Evolutionary conservation across 2,329 filamentous ascomycete genomes (phyloP), one percentile per base, ranked within the genome.

Genomic region (Colletotrichum sp.): DNA sequence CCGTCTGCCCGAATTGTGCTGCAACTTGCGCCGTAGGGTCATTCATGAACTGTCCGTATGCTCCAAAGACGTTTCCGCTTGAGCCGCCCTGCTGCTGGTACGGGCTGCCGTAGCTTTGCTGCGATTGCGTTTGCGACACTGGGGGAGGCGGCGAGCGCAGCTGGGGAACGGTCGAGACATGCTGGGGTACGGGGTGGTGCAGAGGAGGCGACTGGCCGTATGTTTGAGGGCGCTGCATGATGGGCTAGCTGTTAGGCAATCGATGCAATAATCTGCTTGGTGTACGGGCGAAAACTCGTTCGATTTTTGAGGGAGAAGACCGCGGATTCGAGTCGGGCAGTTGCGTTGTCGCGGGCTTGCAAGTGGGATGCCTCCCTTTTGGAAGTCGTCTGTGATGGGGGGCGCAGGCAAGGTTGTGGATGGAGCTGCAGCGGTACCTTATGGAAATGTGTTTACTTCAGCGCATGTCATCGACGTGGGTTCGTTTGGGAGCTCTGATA

Each of bases 161-260:
- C 87, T 99, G 97, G 60, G 97, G 97, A 66, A 99, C 97, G 74
- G 96, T 98, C 83, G 97, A 99, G 82, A 99, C 96, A 90, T 99
- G 97, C 86, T 99, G 97, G 77, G 97, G 97, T 75, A 99, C 96
- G 74, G 97, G 97, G 84, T 99, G 97, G 86, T 99, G 97, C 80
- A 99, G 93, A 79, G 96, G 96, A 83, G 96, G 96, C 83, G 96
- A 98, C 82, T 96, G 94, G 85, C 92, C 92, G 87, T 97, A 98
- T 71, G 92, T 90, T 73, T 92, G 90, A 83, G 93, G 90, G 84
- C 96, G 94, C 87, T 98, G 96, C 96, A 98, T 98, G 77, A 83
- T 90, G 84, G 28, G 57, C 60, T 64, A 57, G 63, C 76, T 77
- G 67, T 71, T 71, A 60, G 68, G 67, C 43, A 48, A 21, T 48